These are phyloP conservation scores for Lactuca saligna DNA, from an alignment of 129 eudicot species.

Conservation along the genomic window DNA sequence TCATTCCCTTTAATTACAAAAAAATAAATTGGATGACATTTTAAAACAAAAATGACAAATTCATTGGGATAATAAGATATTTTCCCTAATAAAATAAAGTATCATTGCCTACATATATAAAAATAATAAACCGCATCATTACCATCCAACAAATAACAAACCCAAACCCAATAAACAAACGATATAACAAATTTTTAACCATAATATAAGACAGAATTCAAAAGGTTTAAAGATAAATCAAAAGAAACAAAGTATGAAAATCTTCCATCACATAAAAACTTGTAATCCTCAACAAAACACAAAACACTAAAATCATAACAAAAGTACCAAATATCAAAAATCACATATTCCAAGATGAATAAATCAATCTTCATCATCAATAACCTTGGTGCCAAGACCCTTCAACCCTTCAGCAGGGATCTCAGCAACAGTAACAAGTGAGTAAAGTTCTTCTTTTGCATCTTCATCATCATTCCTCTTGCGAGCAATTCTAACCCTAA, in stretches of 20 bases:
- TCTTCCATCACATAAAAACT: constrained; percentile 11
- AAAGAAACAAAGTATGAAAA: neutral
- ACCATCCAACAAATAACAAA: too few species aligned
- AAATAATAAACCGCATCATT: too few species aligned
- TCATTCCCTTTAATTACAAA: too few species aligned
- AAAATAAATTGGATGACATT: too few species aligned
- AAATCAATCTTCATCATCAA: constrained; percentile 61
- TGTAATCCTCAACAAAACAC: constrained; percentile 10
- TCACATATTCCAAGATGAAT: constrained; percentile 15
- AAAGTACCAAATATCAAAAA: constrained; percentile 19
- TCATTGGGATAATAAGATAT: too few species aligned
- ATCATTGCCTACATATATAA: too few species aligned
- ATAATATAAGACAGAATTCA: neutral
- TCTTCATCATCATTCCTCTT: constrained; percentile 78
- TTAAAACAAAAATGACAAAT: too few species aligned
- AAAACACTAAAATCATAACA: constrained; percentile 12
- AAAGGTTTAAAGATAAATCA: too few species aligned
- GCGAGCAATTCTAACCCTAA: constrained; percentile 74
- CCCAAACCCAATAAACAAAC: too few species aligned
- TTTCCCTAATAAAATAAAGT: too few species aligned
- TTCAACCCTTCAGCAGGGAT: constrained; percentile 60
- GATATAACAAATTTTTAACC: too few species aligned
- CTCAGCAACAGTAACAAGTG: constrained; percentile 71
- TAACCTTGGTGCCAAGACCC: constrained; percentile 64
- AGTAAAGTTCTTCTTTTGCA: constrained; percentile 75